Evolutionary conservation across 352 stramenopile species (phyloP).

Genomic region (Phytophthora pseudosyringae): DNA sequence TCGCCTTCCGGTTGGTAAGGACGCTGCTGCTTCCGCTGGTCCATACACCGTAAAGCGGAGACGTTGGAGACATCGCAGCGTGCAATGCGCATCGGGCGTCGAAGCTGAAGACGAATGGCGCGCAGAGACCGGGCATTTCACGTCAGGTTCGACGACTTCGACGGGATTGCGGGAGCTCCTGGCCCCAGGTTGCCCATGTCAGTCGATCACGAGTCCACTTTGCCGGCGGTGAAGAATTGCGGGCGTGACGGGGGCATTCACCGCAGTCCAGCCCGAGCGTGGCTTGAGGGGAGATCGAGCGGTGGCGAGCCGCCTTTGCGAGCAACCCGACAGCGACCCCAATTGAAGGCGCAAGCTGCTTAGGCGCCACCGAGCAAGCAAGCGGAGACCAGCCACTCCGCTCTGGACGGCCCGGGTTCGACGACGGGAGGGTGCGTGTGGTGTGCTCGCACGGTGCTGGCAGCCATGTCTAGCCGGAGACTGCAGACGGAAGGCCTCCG

Average conservation of each 20-base stretch:
- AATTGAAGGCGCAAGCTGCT: too few species aligned
- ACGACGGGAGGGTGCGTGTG: not conserved
- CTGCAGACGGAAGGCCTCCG: too few species aligned
- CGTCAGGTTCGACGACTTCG: constrained; percentile 6
- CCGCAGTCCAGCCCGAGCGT: too few species aligned
- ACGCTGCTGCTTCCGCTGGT: not conserved
- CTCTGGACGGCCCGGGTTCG: not conserved
- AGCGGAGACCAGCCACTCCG: not conserved
- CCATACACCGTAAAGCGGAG: not conserved
- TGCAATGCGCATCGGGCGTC: not conserved
- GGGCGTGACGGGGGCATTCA: too few species aligned
- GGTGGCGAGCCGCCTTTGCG: too few species aligned
- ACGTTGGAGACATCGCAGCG: not conserved
- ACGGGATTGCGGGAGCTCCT: not conserved
- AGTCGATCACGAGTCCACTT: not conserved
- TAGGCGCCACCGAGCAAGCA: not conserved
- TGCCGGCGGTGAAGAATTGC: too few species aligned
- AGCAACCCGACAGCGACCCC: too few species aligned
- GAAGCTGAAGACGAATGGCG: constrained; percentile 6
- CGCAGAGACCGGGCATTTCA: not conserved
- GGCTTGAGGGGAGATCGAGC: too few species aligned
- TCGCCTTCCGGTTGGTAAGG: not conserved
- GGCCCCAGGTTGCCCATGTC: constrained; percentile 6
- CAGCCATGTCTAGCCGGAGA: too few species aligned
- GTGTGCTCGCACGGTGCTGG: too few species aligned